phyloP scores from a whole-genome alignment of 495 filamentous ascomycete genomes.

The Parathielavia appendiculata region DNA sequence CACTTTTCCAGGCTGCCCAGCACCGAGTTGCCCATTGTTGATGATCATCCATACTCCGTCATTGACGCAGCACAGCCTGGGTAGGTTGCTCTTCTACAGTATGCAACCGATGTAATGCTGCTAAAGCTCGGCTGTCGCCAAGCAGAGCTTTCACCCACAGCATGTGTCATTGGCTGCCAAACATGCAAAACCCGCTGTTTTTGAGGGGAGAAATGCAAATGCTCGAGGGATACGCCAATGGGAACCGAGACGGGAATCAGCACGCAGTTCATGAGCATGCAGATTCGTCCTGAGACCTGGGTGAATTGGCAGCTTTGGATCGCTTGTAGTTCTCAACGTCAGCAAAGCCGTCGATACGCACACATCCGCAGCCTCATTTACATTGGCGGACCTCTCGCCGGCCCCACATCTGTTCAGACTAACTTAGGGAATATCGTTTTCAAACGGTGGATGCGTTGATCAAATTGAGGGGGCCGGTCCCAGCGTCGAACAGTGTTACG shows the following conservation, averaged over 20 bases:
- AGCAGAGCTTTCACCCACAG: slow-evolving; percentile 1
- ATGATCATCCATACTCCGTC: background rate
- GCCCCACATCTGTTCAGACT: slow-evolving; percentile 5
- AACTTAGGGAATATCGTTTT: background rate
- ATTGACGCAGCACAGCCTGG: background rate
- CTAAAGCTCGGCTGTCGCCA: slow-evolving; percentile 19
- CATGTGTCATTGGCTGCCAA: slow-evolving; percentile 4
- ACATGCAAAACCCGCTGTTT: slow-evolving; percentile 5
- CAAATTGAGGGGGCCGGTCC: background rate
- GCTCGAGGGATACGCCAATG: slow-evolving; percentile 1
- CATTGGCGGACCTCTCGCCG: slow-evolving; percentile 10
- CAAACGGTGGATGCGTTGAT: background rate
- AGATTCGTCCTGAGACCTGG: background rate
- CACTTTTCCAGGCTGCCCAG: slow-evolving; percentile 20
- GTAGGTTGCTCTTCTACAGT: background rate
- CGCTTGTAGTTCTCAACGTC: slow-evolving; percentile 13
- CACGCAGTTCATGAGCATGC: slow-evolving; percentile 5
- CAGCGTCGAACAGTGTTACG: background rate
- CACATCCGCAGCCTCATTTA: slow-evolving; percentile 19
- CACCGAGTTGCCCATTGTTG: slow-evolving; percentile 15
- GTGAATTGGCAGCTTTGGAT: background rate
- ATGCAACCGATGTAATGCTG: slow-evolving; percentile 5
- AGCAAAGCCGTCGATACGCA: slow-evolving; percentile 3
- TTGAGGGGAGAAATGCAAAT: background rate
- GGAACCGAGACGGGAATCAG: background rate